Evolutionary conservation across 805 yeast species (phyloP), one percentile per base, ranked within the genome.

Genomic region (Metschnikowia noctiluminum): DNA sequence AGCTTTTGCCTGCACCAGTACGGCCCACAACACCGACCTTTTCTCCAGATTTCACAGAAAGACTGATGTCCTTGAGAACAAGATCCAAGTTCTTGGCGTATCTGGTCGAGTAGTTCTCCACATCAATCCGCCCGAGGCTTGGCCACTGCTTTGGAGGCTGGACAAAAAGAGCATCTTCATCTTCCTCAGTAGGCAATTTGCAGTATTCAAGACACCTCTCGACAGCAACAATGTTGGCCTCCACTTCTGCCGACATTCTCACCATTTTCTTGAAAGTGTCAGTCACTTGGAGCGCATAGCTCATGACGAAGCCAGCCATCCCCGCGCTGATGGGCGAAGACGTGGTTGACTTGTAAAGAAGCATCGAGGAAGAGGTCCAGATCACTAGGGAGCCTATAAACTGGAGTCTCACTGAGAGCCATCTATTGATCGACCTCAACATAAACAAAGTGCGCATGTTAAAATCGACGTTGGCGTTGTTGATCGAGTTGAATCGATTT

Each of bases 11-110:
- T 4, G 85, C 80, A 8, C 77, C 78, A 64, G 98, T 91, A 63
- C 98, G 80, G 27, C 98, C 98, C 48, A 92, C 97, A 66, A 91
- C 90, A 53, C 98, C 98, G 62, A 91, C 76, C 66, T 92, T 92
- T 64, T 92, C 97, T 49, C 79, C 73, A 1, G 91, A 81, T 42
- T 81, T 76, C 58, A 92, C 81, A 11, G 77, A 69, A 26, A 92
- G 62, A 49, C 71, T 76, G 58, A 92, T 79, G 49, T 83, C 72
- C 58, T 83, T 86, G 67, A 92, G 73, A 4, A 89, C 94, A 15
- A 87, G 77, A 43, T 88, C 96, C 54, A 92, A 75, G 50, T 85
- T 90, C 12, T 83, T 80, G 65, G 97, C 82, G 63, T 92, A 92
- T 50, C 88, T 78, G 5, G 97, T 83, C n/a, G 89, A 81, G 64